Percentiles rank a stretch among this genome's conserved stretches.
Conservation (phyloP, 1,284 basidiomycete genomes). For the Ganoderma leucocontextum region DNA sequence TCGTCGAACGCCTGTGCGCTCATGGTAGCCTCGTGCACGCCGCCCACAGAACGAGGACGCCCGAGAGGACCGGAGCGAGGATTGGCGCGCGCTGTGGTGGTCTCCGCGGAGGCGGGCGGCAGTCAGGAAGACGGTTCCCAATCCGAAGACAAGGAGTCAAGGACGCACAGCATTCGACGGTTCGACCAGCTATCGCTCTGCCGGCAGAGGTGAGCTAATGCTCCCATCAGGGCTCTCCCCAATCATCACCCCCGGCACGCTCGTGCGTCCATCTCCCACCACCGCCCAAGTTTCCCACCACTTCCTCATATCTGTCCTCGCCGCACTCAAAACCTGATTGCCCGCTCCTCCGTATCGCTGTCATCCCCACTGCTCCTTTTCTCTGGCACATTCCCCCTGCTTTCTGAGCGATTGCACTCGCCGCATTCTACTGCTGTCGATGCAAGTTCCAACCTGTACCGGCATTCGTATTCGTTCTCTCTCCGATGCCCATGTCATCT, state of each 20-base stretch:
- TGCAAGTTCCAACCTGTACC: constrained; percentile 58
- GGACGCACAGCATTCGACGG: constrained; percentile 27
- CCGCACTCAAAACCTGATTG: constrained; percentile 22
- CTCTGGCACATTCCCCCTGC: constrained; percentile 1
- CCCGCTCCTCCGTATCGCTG: constrained; percentile 6
- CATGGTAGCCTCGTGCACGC: not conserved
- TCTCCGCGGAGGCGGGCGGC: constrained; percentile 17
- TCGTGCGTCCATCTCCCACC: constrained; percentile 8
- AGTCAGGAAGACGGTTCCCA: constrained; percentile 32
- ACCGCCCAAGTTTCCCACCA: constrained; percentile 15
- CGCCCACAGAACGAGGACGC: constrained; percentile 3
- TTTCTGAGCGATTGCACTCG: not conserved
- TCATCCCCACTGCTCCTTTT: constrained; percentile 4
- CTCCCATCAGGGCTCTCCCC: constrained; percentile 26
- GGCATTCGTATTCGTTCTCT: constrained; percentile 48
- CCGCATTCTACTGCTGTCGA: constrained; percentile 29
- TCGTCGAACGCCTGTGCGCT: not conserved
- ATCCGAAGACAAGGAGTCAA: constrained; percentile 25
- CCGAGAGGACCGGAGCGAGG: constrained; percentile 9
- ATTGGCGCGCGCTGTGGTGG: constrained; percentile 7
- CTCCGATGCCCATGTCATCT: constrained; percentile 53
- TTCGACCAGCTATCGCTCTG: constrained; percentile 15
- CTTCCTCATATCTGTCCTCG: constrained; percentile 1
- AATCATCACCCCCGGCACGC: constrained; percentile 20
- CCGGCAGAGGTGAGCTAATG: constrained; percentile 14